A percentile compares a stretch with the other conserved stretches of the same genome.
phyloP scores from a whole-genome alignment of 306 rosid genomes.

The Styphnolobium japonicum region DNA sequence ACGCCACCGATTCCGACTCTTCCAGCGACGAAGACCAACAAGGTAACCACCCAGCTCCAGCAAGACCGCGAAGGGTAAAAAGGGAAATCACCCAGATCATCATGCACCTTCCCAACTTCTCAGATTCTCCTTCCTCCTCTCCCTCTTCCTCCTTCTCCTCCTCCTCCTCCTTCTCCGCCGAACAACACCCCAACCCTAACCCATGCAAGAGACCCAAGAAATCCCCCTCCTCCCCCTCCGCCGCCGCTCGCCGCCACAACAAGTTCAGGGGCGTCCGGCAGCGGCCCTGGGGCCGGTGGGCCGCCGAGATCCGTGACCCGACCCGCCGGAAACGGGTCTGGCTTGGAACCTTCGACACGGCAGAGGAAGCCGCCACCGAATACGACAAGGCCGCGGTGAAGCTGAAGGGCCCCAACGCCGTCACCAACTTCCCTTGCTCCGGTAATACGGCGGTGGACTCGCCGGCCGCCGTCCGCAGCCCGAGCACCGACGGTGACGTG shows the following conservation, averaged over 20 bases:
- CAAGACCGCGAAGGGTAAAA: constrained; percentile 2
- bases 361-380: constrained; percentile 81
- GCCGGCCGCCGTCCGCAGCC: background rate
- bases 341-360: constrained; percentile 88
- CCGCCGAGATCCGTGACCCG: constrained; percentile 96
- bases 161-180: background rate
- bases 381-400: constrained; percentile 76
- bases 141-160: background rate
- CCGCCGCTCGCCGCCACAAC: constrained; percentile 16
- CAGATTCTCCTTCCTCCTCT: background rate
- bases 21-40: constrained; percentile 56
- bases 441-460: background rate
- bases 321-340: constrained; percentile 62
- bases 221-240: background rate
- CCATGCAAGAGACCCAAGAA: constrained; percentile 16
- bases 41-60: background rate
- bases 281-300: constrained; percentile 93
- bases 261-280: constrained; percentile 80
- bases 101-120: constrained; percentile 21
- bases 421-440: constrained; percentile 61
- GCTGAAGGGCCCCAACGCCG: constrained; percentile 72
- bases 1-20: constrained; percentile 80
- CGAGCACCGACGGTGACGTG: constrained; percentile 13
- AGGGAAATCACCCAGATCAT: constrained; percentile 47
- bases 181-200: background rate